phyloP scores from a whole-genome alignment of 805 yeast genomes.

The Lachancea fermentati region DNA sequence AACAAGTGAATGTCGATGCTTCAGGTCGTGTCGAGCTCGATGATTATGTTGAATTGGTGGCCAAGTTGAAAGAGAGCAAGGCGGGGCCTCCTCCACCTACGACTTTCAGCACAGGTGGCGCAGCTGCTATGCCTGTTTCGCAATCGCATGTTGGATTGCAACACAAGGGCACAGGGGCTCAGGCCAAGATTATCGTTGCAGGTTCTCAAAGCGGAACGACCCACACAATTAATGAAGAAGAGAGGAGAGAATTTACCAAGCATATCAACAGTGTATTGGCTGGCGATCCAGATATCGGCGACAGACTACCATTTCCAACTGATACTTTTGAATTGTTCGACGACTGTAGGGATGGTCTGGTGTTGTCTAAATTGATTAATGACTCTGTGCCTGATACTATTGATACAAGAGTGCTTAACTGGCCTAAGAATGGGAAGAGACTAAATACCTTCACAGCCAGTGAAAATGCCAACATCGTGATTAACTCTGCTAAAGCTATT shows the following conservation, averaged over 20 bases:
- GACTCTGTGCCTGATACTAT: conserved; percentile 98
- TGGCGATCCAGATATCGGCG: conserved; percentile 82
- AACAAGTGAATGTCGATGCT: conserved; percentile 88
- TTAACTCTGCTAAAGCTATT: conserved; percentile 97
- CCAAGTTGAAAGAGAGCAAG: conserved; percentile 58
- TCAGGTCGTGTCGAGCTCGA: conserved; percentile 96
- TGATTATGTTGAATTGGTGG: conserved; percentile 80
- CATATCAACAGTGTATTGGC: conserved; percentile 89
- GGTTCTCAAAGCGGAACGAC: conserved; percentile 90
- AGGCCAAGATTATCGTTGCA: conserved; percentile 74
- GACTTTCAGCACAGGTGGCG: conserved; percentile 23
- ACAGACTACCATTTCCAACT: conserved; percentile 83
- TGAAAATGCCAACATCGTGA: conserved; percentile 95
- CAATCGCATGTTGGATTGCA: conserved; percentile 34
- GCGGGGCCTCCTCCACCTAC: conserved; percentile 29
- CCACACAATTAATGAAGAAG: conserved; percentile 96
- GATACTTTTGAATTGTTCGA: conserved; percentile 94
- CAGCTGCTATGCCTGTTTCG: conserved; percentile 29
- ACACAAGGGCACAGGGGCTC: conserved; percentile 49
- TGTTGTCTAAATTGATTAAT: conserved; percentile 86
- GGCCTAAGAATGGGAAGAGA: conserved; percentile 73
- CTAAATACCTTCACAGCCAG: conserved; percentile 92
- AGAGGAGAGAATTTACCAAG: conserved; percentile 89
- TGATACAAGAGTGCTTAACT: conserved; percentile 92
- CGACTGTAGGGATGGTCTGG: conserved; percentile 93